A percentile compares a stretch with the other conserved stretches of the same genome.
phyloP scores from a whole-genome alignment of 495 filamentous ascomycete species.

The Xylaria castorea region DNA sequence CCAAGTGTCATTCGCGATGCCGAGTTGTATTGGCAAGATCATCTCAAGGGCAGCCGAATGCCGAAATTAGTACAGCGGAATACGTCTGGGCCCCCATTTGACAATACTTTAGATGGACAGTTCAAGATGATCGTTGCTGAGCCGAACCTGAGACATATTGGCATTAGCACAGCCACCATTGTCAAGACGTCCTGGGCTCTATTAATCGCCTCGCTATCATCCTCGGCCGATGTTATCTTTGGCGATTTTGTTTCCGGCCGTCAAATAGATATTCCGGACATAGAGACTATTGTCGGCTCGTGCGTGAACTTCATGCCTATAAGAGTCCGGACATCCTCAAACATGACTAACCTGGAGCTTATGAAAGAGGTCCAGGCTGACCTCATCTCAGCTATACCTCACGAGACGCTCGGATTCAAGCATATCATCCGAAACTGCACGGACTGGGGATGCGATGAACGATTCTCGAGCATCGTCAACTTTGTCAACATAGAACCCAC shows the following conservation, averaged over 20 bases:
- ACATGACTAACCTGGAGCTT: constrained; percentile 1
- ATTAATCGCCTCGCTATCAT: not conserved
- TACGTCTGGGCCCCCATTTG: not conserved
- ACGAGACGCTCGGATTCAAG: constrained; percentile 4
- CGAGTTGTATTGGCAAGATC: constrained; percentile 4
- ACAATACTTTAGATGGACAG: not conserved
- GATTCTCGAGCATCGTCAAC: constrained; percentile 7
- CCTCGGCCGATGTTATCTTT: not conserved
- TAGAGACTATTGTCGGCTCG: not conserved
- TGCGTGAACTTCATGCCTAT: not conserved
- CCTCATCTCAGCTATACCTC: constrained; percentile 2
- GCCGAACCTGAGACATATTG: not conserved
- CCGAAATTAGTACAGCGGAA: not conserved
- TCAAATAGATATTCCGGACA: not conserved
- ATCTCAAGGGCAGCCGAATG: constrained; percentile 5
- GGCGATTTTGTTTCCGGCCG: not conserved
- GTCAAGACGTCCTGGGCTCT: constrained; percentile 7
- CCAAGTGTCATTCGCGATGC: not conserved
- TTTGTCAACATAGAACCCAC: constrained; percentile 1
- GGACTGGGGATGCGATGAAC: not conserved
- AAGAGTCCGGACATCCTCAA: not conserved
- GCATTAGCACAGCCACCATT: constrained; percentile 2
- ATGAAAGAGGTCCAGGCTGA: constrained; percentile 3
- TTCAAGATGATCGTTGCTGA: constrained; percentile 1
- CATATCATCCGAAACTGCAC: not conserved